Conservation (phyloP, 2,329 filamentous ascomycete genomes). For the Arthrobotrys iridis region DNA sequence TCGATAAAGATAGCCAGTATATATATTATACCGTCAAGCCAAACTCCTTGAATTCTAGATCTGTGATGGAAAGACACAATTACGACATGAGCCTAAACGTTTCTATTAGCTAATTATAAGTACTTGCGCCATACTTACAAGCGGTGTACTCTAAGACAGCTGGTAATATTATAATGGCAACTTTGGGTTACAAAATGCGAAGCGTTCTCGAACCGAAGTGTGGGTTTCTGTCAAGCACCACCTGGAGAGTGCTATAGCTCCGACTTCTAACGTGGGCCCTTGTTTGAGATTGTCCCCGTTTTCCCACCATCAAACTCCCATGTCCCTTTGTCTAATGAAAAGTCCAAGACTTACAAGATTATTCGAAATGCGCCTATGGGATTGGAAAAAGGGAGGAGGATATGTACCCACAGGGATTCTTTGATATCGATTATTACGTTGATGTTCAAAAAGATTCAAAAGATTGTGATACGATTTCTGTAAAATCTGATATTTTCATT, state of each 20-base stretch:
- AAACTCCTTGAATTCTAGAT: too few relatives aligned
- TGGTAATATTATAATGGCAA: background rate
- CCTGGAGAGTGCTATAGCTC: background rate
- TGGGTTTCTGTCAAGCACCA: background rate
- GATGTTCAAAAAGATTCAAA: background rate
- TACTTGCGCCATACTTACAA: background rate
- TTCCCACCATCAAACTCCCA: conserved; percentile 27
- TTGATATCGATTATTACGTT: conserved; percentile 7
- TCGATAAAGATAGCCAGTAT: too few relatives aligned
- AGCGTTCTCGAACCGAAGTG: background rate
- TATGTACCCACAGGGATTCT: conserved; percentile 17
- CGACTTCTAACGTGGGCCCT: conserved; percentile 19
- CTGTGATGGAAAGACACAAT: too few relatives aligned
- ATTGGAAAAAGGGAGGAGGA: conserved; percentile 26
- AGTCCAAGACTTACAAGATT: conserved; percentile 1
- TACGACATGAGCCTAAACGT: too few relatives aligned
- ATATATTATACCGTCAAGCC: too few relatives aligned
- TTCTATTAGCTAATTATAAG: background rate
- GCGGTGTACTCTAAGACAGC: background rate
- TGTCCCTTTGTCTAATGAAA: background rate
- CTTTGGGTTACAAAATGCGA: conserved; percentile 2
- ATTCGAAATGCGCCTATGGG: conserved; percentile 1
- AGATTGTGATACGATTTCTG: background rate
- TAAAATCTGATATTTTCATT: background rate
- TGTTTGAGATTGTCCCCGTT: conserved; percentile 22